Conservation (phyloP, 2,329 filamentous ascomycete genomes). For the Pseudophaeomoniella oleicola region DNA sequence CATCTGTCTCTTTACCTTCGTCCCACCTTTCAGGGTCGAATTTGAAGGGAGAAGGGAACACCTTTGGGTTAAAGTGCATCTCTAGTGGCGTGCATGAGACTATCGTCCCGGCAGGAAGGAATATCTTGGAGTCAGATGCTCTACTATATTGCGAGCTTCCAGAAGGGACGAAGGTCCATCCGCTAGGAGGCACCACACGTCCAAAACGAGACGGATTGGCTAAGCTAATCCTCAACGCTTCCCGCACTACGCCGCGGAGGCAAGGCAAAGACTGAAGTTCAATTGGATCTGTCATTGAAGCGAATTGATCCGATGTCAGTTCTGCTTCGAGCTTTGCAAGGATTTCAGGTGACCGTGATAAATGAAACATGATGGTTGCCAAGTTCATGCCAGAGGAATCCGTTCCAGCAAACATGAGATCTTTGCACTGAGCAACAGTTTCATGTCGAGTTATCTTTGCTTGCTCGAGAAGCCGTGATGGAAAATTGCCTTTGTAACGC, state of each 20-base stretch:
- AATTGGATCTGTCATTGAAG: constrained; percentile 6
- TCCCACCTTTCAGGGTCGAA: constrained; percentile 38
- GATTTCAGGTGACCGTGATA: constrained; percentile 23
- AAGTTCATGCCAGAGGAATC: constrained; percentile 39
- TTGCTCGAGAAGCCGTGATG: constrained; percentile 9
- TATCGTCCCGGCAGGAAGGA: constrained; percentile 28
- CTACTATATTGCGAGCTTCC: constrained; percentile 6
- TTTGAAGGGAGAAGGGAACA: constrained; percentile 26
- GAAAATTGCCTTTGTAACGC: constrained; percentile 8
- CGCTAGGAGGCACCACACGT: constrained; percentile 28
- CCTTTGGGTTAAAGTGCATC: constrained; percentile 29
- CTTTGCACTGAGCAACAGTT: constrained; percentile 13
- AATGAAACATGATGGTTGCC: constrained; percentile 30
- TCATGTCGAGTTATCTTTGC: constrained; percentile 10
- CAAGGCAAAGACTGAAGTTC: constrained; percentile 26
- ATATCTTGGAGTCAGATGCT: constrained; percentile 9
- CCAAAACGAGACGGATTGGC: constrained; percentile 37
- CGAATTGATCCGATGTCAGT: not conserved
- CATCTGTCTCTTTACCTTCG: constrained; percentile 15
- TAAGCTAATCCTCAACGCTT: constrained; percentile 35
- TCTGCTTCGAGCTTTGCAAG: constrained; percentile 1
- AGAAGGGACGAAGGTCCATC: constrained; percentile 18
- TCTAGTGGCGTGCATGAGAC: constrained; percentile 31
- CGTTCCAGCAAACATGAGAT: constrained; percentile 34
- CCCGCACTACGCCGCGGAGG: constrained; percentile 34